Conservation (phyloP, 1,284 basidiomycete genomes). For the Athelia sp. region DNA sequence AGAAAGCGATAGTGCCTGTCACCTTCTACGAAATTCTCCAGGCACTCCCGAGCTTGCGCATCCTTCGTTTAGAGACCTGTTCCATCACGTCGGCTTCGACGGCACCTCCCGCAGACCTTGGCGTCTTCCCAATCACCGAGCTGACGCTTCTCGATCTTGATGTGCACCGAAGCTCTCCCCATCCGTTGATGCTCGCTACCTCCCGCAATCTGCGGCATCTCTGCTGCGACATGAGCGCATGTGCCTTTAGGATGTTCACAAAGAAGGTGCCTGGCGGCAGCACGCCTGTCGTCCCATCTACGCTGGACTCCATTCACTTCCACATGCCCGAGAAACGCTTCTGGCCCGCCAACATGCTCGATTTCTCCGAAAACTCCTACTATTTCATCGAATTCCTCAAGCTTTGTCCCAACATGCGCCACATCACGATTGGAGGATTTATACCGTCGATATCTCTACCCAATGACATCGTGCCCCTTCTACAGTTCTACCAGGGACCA, state of each 20-base stretch:
- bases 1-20: conserved; percentile 26
- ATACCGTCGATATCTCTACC: conserved; percentile 20
- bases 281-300: conserved; percentile 20
- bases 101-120: background rate
- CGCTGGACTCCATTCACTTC: conserved; percentile 29
- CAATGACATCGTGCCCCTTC: conserved; percentile 20
- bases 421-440: conserved; percentile 20
- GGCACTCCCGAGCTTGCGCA: conserved; percentile 25
- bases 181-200: conserved; percentile 21
- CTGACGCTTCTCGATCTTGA: conserved; percentile 8
- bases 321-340: conserved; percentile 27
- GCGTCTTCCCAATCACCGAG: background rate
- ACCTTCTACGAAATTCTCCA: conserved; percentile 28
- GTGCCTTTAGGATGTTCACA: conserved; percentile 29
- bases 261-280: conserved; percentile 12
- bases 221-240: conserved; percentile 32
- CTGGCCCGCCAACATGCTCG: conserved; percentile 12
- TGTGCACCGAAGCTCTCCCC: conserved; percentile 19
- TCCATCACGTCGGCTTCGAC: background rate
- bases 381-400: conserved; percentile 18
- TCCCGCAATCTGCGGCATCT: conserved; percentile 28
- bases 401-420: conserved; percentile 18
- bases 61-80: conserved; percentile 28
- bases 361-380: conserved; percentile 4
- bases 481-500: conserved; percentile 22